Evolutionary conservation across 2,329 filamentous ascomycete genomes (phyloP), one percentile per base, ranked within the genome.

Genomic region (Epichloe festucae): DNA sequence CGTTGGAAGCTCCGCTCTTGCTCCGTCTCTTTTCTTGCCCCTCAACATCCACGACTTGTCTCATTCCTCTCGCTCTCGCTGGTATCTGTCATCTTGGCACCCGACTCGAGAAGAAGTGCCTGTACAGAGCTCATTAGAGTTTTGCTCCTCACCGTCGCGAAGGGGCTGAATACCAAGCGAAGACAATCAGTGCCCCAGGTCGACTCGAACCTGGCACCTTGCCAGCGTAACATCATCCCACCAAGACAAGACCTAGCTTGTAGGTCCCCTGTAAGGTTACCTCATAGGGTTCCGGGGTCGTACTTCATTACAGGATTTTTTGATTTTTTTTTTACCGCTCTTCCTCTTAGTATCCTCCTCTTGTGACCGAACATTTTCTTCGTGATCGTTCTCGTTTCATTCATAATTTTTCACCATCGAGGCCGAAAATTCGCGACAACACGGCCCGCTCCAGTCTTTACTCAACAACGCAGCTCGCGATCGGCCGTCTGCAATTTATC

Each of bases 381-480:
- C 41, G n/a, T 38, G 45, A 21, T 14, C 15, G 12, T 46, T 46
- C 12, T 46, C 44, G 23, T 17, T 35, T 12, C 5, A 35, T 14
- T 15, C 14, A 23, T 21, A n/a, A 8, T 0, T 5, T 46, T 19
- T 6, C 21, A 46, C 3, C 21, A 46, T 31, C 34, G 14, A 44
- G 38, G 27, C 17, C 11, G n/a, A 39, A n/a, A 6, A 14, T 17
- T 43, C 41, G 17, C 10, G 19, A 43, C 41, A 23, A 17, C 15
- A 43, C 41, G 17, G n/a, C 6, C 19, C 36, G 21, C 27, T 15
- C 35, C 23, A 43, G 36, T 40, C 31, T 48, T 23, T 48, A 36
- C 31, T 23, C 19, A 7, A 6, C 46, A 48, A 49, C 49, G 51
- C 53, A 53, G 53, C 52, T 52, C 50, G 44, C 52, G 40, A 52